phyloP scores from a whole-genome alignment of 345 rosid genomes.

The Camelina hispida region DNA sequence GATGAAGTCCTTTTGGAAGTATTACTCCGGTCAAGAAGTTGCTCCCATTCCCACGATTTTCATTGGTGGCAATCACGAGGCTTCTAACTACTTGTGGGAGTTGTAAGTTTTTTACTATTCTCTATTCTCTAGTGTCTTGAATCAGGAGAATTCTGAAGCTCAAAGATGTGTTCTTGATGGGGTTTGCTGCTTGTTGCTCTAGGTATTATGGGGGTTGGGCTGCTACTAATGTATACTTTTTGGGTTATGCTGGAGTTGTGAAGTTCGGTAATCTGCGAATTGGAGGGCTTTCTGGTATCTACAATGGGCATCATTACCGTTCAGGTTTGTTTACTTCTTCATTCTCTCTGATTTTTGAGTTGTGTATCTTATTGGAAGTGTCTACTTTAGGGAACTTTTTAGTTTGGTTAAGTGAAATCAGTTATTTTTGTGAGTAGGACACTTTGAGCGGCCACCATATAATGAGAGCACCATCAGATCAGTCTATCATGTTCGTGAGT shows the following conservation, averaged over 20 bases:
- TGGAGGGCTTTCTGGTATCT: slow-evolving; percentile 93
- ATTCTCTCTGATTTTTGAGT: neutral
- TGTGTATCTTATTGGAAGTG: neutral
- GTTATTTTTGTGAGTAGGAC: slow-evolving; percentile 58
- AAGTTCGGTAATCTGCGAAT: slow-evolving; percentile 86
- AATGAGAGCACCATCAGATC: slow-evolving; percentile 67
- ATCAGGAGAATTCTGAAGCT: slow-evolving; percentile 1
- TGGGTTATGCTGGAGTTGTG: slow-evolving; percentile 84
- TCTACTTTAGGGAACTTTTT: neutral
- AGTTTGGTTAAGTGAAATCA: slow-evolving; percentile 2
- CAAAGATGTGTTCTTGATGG: slow-evolving; percentile 11
- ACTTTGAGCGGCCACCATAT: slow-evolving; percentile 87
- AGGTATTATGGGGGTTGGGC: slow-evolving; percentile 99
- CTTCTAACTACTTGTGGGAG: slow-evolving; percentile 96
- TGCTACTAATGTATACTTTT: slow-evolving; percentile 82
- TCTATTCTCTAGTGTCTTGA: neutral
- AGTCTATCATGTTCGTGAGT: slow-evolving; percentile 89
- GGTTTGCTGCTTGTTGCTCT: slow-evolving; percentile 26
- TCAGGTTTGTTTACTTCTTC: slow-evolving; percentile 61
- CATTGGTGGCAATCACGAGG: slow-evolving; percentile 98
- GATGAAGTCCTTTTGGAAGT: slow-evolving; percentile 95
- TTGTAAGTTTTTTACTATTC: slow-evolving; percentile 53
- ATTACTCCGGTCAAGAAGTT: slow-evolving; percentile 74
- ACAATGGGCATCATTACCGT: slow-evolving; percentile 61
- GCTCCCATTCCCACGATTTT: slow-evolving; percentile 92